These are phyloP conservation scores for Boletales sp. DNA, from an alignment of 768 basidiomycete species.

Conservation along the genomic window DNA sequence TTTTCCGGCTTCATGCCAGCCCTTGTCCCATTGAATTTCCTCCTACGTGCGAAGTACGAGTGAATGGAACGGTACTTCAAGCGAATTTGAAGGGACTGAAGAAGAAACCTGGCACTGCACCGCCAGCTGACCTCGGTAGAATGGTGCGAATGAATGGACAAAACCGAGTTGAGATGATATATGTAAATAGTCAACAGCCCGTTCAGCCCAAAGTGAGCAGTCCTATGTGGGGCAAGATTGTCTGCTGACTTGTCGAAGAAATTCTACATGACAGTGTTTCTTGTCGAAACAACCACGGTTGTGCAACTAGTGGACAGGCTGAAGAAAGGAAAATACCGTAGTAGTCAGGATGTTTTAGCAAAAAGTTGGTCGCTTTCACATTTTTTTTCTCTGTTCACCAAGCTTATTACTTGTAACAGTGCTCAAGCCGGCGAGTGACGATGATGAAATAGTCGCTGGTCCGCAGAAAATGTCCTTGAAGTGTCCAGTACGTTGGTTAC, in stretches of 20 bases:
- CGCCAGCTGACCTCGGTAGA: slow-evolving; percentile 71
- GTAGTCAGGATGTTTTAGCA: slow-evolving; percentile 58
- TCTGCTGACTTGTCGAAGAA: slow-evolving; percentile 60
- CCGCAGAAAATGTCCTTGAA: slow-evolving; percentile 88
- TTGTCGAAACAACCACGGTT: slow-evolving; percentile 76
- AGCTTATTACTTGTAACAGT: slow-evolving; percentile 39
- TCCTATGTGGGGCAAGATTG: not conserved
- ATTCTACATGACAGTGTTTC: slow-evolving; percentile 80
- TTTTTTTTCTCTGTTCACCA: not conserved
- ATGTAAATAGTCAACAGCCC: slow-evolving; percentile 85
- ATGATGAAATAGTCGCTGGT: slow-evolving; percentile 91
- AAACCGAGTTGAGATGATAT: slow-evolving; percentile 84
- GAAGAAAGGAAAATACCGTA: slow-evolving; percentile 62
- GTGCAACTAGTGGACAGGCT: slow-evolving; percentile 66
- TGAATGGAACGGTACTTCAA: slow-evolving; percentile 64
- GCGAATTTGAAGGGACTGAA: slow-evolving; percentile 89
- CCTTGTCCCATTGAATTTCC: slow-evolving; percentile 89
- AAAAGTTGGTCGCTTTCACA: slow-evolving; percentile 50
- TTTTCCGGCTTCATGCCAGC: slow-evolving; percentile 48
- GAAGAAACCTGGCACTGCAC: slow-evolving; percentile 92
- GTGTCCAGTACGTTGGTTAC: slow-evolving; percentile 70
- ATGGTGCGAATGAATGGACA: slow-evolving; percentile 37
- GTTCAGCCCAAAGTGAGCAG: slow-evolving; percentile 61
- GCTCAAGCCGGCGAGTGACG: slow-evolving; percentile 54
- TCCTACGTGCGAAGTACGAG: slow-evolving; percentile 85